Conservation (phyloP, 129 eudicot genomes). For the sunflower (Helianthus annuus) region HanXRQr2.0-SUNRISE NC_035443.2:172205909-172206408, state of each 20-base stretch:
- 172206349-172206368: conserved; percentile 13
- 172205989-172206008: not conserved
- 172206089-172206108: conserved; percentile 20
- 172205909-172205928: no score
- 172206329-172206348: conserved; percentile 41
- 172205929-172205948: conserved; percentile 21
- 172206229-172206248: conserved; percentile 10
- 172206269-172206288: conserved; percentile 26
- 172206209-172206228: conserved; percentile 17
- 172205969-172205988: conserved; percentile 13
- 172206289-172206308: conserved; percentile 39
- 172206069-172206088: not conserved
- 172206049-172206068: not conserved
- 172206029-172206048: conserved; percentile 26
- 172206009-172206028: conserved; percentile 26
- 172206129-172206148: conserved; percentile 31
- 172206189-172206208: conserved; percentile 19
- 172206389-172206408: conserved; percentile 30
- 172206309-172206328: conserved; percentile 40
- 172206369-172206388: conserved; percentile 33
- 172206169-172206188: conserved; percentile 18
- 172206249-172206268: conserved; percentile 34
- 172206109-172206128: conserved; percentile 29
- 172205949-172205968: conserved; percentile 28
- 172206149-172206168: conserved; percentile 18